Evolutionary conservation across 169 alveolate species (phyloP), one percentile per base, ranked within the genome.

Genomic region (Plasmodium gonderi): DNA sequence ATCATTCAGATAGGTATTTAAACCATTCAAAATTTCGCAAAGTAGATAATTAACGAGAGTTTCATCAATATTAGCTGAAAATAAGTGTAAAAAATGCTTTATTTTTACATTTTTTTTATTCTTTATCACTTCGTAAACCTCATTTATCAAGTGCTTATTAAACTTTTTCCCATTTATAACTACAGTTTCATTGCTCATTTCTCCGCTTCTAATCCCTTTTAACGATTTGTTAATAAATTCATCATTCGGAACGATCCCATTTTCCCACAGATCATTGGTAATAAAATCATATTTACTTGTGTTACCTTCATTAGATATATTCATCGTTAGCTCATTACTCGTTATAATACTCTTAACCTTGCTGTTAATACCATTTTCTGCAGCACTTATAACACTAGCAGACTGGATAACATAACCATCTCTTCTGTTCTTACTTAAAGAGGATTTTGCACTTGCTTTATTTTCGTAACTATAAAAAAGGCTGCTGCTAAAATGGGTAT

Each of bases 81-180:
- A 83, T 47, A 83, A 69, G 36, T 69, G 64, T 26, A 38, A 47
- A 38, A 83, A 83, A 42, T 83, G 33, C 2, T 83, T 83, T 76
- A 69, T 38, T 40, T 31, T 12, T 12, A 72, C 45, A 64, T 72
- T 83, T 83, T 83, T 83, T 42, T 83, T 83, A 6, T 83, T 72
- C 26, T 60, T 68, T 69, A 83, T 69, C 23, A 83, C 26, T 45
- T 83, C 83, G 60, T 69, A 83, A 20, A 83, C 38, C 44, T 83
- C 77, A 69, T 23, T 72, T 72, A 83, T 69, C 8, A 83, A 42
- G 7, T n/a, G 33, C 40, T 69, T 72, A 74, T 83, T 83, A 45
- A 69, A 83, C 45, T 40, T 76, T 76, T 74, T 83, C 29, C 77
- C 68, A 83, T 83, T 83, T 68, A 83, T 83, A 69, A 31, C 51